Conservation (phyloP, 306 rosid genomes). For the Prinsepia uniflora region DNA sequence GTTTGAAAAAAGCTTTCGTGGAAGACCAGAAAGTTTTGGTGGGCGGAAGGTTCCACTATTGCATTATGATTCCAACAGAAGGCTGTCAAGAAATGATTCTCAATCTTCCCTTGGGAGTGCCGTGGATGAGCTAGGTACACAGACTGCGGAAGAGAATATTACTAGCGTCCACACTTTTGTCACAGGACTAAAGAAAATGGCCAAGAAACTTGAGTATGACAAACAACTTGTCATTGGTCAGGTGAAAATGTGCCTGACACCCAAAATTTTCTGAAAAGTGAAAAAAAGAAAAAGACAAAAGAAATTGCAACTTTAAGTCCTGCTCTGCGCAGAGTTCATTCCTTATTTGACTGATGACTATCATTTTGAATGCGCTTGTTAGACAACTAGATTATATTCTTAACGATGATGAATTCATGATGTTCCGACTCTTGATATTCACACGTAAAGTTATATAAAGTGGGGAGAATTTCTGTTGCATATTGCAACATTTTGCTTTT, state of each 20-base stretch:
- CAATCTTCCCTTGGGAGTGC: constrained; percentile 81
- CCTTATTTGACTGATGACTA: not conserved
- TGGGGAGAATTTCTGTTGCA: not conserved
- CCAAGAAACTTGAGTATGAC: constrained; percentile 62
- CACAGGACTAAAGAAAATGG: constrained; percentile 87
- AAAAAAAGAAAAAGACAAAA: not conserved
- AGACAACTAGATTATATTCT: not conserved
- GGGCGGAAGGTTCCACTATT: constrained; percentile 49
- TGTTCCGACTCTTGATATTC: not conserved
- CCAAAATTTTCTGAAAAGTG: not conserved
- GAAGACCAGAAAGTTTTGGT: constrained; percentile 72
- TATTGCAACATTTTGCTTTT: not conserved
- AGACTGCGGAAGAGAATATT: constrained; percentile 63
- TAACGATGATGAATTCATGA: constrained; percentile 1
- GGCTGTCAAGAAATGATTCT: constrained; percentile 61
- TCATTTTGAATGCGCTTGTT: not conserved
- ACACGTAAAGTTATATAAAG: not conserved
- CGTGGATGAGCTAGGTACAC: constrained; percentile 40
- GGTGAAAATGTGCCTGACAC: constrained; percentile 45
- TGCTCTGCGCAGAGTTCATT: not conserved
- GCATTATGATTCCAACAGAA: constrained; percentile 36
- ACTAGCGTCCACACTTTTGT: constrained; percentile 86
- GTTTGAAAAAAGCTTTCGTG: constrained; percentile 63
- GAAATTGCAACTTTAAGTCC: not conserved
- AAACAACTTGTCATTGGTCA: constrained; percentile 59